phyloP scores from a whole-genome alignment of 192 early-diverging fungal species.

The Phycomyces blakesleeanus region DNA sequence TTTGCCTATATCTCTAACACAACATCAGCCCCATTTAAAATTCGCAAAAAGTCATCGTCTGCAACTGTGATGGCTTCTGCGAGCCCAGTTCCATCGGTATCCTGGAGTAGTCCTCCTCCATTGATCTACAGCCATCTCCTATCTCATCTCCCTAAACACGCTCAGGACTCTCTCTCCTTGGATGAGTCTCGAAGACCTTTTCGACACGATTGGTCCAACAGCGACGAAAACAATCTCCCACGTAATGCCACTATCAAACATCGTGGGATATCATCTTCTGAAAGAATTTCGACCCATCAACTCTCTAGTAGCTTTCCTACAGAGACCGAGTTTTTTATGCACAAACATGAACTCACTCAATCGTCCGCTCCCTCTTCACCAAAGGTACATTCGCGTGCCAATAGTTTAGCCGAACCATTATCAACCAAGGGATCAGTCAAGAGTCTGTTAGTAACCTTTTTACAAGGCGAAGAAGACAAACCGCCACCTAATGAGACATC shows the following conservation, averaged over 20 bases:
- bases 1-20: slow-evolving; percentile 20
- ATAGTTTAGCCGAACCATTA: slow-evolving; percentile 2
- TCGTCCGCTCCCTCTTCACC: slow-evolving; percentile 15
- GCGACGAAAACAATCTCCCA: background rate
- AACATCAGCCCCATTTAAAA: slow-evolving; percentile 20
- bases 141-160: background rate
- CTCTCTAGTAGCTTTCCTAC: slow-evolving; percentile 14
- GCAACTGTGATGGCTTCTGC: slow-evolving; percentile 11
- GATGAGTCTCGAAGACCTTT: background rate
- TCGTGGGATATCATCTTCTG: background rate
- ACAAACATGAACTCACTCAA: background rate
- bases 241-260: background rate
- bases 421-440: slow-evolving; percentile 9
- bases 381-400: slow-evolving; percentile 2
- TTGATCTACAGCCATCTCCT: slow-evolving; percentile 11
- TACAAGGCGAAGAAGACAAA: slow-evolving; percentile 7
- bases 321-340: background rate
- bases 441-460: slow-evolving; percentile 5
- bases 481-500: background rate
- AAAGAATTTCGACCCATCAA: background rate
- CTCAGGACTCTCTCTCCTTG: background rate
- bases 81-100: slow-evolving; percentile 8
- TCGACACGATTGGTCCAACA: background rate
- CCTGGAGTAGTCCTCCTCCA: slow-evolving; percentile 25
- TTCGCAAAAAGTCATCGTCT: slow-evolving; percentile 8